phyloP scores from a whole-genome alignment of 2,329 filamentous ascomycete genomes.

The Blastomyces parvus region DNA sequence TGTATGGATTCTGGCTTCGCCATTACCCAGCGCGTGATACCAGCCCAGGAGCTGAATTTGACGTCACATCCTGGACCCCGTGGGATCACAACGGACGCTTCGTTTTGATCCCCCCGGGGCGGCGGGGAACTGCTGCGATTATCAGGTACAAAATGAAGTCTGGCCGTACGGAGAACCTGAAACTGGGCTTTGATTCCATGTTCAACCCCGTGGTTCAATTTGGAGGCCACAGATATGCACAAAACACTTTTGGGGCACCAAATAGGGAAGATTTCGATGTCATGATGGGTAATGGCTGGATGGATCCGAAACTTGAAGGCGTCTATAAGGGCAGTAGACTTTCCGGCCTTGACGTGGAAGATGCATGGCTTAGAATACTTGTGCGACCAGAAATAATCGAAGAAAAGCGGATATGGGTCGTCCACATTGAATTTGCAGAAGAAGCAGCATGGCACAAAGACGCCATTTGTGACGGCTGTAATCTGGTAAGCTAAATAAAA shows the following conservation, averaged over 20 bases:
- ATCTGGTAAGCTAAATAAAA: slow-evolving; percentile 4
- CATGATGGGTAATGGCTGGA: slow-evolving; percentile 9
- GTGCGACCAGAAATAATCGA: slow-evolving; percentile 1
- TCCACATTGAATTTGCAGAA: slow-evolving; percentile 7
- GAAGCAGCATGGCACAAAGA: slow-evolving; percentile 8
- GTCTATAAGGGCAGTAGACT: slow-evolving; percentile 5
- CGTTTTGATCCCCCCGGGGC: slow-evolving; percentile 7
- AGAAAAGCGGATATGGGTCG: slow-evolving; percentile 7
- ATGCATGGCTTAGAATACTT: slow-evolving; percentile 1
- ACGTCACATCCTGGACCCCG: slow-evolving; percentile 7
- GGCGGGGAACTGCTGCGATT: slow-evolving; percentile 6
- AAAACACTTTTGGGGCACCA: slow-evolving; percentile 1
- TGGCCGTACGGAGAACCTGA: slow-evolving; percentile 4
- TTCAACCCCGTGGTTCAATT: slow-evolving; percentile 11
- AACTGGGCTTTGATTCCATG: slow-evolving; percentile 9
- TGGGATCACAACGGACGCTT: slow-evolving; percentile 4
- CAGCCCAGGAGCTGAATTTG: slow-evolving; percentile 4
- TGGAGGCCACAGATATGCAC: slow-evolving; percentile 8
- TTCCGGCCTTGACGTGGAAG: not conserved
- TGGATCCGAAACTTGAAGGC: slow-evolving; percentile 3
- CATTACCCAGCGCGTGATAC: slow-evolving; percentile 3
- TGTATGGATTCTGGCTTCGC: slow-evolving; percentile 10
- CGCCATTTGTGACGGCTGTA: slow-evolving; percentile 7
- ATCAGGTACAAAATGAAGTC: slow-evolving; percentile 5
- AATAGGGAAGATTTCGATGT: slow-evolving; percentile 7